Evolutionary conservation across 768 basidiomycete genomes (phyloP), one percentile per base, ranked within the genome.

Genomic region (Lactarius sanguifluus): DNA sequence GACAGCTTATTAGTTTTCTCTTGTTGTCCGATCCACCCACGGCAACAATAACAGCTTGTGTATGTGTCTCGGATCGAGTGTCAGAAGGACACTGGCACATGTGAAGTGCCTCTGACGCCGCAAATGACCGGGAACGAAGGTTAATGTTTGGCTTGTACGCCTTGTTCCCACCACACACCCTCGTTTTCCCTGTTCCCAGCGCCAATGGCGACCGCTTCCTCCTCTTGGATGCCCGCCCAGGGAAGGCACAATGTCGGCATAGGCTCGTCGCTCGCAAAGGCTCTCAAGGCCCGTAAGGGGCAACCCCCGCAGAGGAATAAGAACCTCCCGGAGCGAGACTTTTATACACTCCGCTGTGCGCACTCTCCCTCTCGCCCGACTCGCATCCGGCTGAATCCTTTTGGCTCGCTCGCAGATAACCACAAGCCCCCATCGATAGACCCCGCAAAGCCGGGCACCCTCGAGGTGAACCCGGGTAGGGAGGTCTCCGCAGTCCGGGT

Each of bases 331-430:
- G 85, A 86, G 72, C 81, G 83, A 61, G 87, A 90, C 70, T 90
- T 90, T 75, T 90, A 88, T 73, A 85, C 88, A n/a, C 84, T 92
- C 71, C 82, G 88, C 70, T 92, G 91, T 91, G 69, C 69, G 87
- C 63, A 16, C 47, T 23, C 60, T 25, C 66, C 43, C 40, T 50
- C 57, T 60, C 57, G 59, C 54, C 41, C 52, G 12, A 15, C 50
- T 13, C 5, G 13, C 12, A 13, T 58, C 41, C 8, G 23, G 18
- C 12, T 60, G 36, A n/a, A 25, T 28, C 23, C 43, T 13, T 12
- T 2, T 25, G n/a, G n/a, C 54, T 45, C 43, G 45, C 34, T 38
- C 38, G 16, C 71, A 94, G 92, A 91, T 71, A 86, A 88, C 70
- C 91, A 91, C 77, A 90, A 85, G 73, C 90, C 92, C 3, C 81